These are phyloP conservation scores for Citrullus amarus DNA, from an alignment of 306 rosid species.

Conservation along the genomic window DNA sequence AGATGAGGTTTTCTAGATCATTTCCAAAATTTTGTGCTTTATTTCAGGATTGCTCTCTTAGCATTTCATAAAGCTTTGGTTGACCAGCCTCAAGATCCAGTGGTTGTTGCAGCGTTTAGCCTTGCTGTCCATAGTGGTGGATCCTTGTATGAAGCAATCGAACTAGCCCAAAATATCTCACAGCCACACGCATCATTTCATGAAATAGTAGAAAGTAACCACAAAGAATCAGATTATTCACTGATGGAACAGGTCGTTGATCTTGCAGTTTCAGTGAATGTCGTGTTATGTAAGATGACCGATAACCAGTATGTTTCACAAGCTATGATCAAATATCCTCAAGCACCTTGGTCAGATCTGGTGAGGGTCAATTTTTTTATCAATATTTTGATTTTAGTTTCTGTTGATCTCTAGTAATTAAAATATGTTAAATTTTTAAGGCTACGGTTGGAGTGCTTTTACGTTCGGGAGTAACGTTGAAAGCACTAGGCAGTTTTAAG, in stretches of 20 bases:
- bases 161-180: conserved; percentile 14
- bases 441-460: not conserved
- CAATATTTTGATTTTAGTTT: not conserved
- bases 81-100: conserved; percentile 28
- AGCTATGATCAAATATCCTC: conserved; percentile 29
- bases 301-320: conserved; percentile 22
- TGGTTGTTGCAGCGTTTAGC: conserved; percentile 29
- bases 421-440: not conserved
- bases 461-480: not conserved
- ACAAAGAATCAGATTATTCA: conserved; percentile 10
- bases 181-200: conserved; percentile 16
- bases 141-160: conserved; percentile 19
- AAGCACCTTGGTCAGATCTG: conserved; percentile 28
- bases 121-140: conserved; percentile 28
- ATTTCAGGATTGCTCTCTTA: conserved; percentile 29
- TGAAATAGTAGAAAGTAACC: conserved; percentile 19
- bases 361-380: conserved; percentile 13
- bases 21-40: not conserved
- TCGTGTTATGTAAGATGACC: conserved; percentile 21
- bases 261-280: conserved; percentile 23
- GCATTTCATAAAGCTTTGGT: conserved; percentile 33
- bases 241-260: conserved; percentile 14
- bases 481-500: not conserved
- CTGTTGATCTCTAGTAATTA: not conserved
- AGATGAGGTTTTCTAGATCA: not conserved